Percentiles rank a stretch among this genome's conserved stretches.
These are phyloP conservation scores for Claviceps arundinis DNA, from an alignment of 2,329 filamentous ascomycete genomes.

Conservation along the genomic window DNA sequence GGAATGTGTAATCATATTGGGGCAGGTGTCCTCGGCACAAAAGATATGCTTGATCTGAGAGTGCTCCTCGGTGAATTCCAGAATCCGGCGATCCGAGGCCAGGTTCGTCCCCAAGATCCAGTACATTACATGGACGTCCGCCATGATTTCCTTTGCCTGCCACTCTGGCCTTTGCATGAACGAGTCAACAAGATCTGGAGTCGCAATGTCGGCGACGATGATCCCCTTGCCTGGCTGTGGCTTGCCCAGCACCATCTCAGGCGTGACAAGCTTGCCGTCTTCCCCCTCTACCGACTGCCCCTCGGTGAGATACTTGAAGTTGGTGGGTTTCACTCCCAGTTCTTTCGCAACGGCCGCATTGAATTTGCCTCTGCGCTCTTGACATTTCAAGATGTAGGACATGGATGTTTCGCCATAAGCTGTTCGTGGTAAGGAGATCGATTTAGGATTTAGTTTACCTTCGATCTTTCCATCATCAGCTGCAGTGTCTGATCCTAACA, in stretches of 20 bases:
- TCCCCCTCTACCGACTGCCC: constrained; percentile 51
- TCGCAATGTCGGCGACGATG: constrained; percentile 68
- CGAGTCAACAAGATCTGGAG: constrained; percentile 52
- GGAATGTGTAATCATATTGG: constrained; percentile 62
- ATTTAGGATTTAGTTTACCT: constrained; percentile 11
- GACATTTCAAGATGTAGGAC: constrained; percentile 74
- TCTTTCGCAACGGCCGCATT: constrained; percentile 48
- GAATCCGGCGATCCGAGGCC: constrained; percentile 45
- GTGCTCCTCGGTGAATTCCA: constrained; percentile 54
- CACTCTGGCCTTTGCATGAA: constrained; percentile 64
- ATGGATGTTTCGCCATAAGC: constrained; percentile 53
- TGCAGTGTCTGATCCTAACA: constrained; percentile 10
- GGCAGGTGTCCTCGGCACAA: constrained; percentile 57
- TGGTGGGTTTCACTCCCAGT: constrained; percentile 45
- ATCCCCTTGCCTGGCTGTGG: constrained; percentile 57
- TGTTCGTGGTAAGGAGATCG: constrained; percentile 49
- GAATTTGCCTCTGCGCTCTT: constrained; percentile 71
- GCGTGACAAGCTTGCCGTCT: constrained; percentile 58
- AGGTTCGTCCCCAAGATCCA: constrained; percentile 72
- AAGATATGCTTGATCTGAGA: constrained; percentile 58
- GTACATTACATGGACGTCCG: constrained; percentile 53
- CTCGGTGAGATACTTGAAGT: constrained; percentile 46
- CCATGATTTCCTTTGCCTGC: constrained; percentile 49
- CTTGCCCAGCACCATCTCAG: constrained; percentile 73
- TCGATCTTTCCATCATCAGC: constrained; percentile 5